Base-by-base conservation (phyloP, 2,329 filamentous ascomycete genomes). In the Cordyceps tenuipes region DNA sequence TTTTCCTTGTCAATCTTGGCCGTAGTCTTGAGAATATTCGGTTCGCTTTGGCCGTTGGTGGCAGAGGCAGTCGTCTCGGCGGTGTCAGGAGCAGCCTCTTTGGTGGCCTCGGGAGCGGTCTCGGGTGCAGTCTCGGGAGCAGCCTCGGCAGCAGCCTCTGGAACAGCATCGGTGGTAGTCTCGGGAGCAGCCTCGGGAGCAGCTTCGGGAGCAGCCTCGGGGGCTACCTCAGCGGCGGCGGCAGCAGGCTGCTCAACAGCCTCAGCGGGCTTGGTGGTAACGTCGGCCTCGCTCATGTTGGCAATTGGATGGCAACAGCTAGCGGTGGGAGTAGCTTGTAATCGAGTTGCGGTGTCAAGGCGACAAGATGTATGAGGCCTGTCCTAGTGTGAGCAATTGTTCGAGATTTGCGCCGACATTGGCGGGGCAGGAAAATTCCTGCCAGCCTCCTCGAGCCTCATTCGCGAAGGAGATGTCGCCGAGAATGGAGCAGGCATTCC, bases 191-290 rank as follows among this genome's bases (percentile, higher is more conserved):
- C 57, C 53, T 66, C 65, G 31, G 67, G 75, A 82, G 31, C 67
- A 79, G 79, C 61, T 74, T 85, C 29, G 78, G 39, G 7, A 47
- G 57, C 58, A 9, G 65, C 41, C 55, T 23, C 23, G 23, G 23
- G 67, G 55, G 65, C 67, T 23, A 64, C 60, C 53, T 66, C 65
- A 41, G 67, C 75, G 7, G 29, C 31, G 78, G 80, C 63, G 79
- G 87, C 54, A 83, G 82, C 2, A 82, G 82, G 0, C 76, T 83
- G 34, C 77, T 79, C 13, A 80, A 85, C 67, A 79, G 79, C 62
- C 75, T 85, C 31, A 78, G 80, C 39, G 65, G 66, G 56, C 61
- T 62, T 59, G 51, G 39, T 47, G 13, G 61, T 39, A 31, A 46
- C 51, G 44, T 62, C 61, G 39, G 57, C 56, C 36, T 62, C 61